Percentiles rank a stretch among this genome's conserved stretches.
Evolutionary conservation across 2,329 filamentous ascomycete genomes (phyloP).

Genomic region (Lachnellula suecica): DNA sequence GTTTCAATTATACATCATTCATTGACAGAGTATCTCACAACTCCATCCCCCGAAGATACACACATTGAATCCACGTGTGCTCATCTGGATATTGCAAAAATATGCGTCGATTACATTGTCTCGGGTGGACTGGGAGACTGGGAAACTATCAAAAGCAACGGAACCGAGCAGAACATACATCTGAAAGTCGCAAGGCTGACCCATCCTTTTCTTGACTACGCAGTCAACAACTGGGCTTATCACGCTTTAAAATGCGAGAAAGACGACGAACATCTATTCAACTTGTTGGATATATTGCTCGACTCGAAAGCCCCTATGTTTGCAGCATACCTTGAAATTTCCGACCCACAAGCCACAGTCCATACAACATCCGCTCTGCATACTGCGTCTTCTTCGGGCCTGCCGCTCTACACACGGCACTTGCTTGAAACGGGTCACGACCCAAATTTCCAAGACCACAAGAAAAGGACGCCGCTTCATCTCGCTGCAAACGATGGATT

Average conservation of each 20-base stretch:
- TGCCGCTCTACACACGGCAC: conserved; percentile 9
- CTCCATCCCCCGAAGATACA: conserved; percentile 5
- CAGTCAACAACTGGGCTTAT: conserved; percentile 1
- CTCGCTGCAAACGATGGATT: conserved; percentile 18
- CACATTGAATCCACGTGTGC: not conserved
- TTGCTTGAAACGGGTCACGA: conserved; percentile 10
- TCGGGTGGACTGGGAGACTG: not conserved
- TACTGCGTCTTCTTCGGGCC: conserved; percentile 9
- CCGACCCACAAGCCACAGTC: not conserved
- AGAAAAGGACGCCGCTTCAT: conserved; percentile 23
- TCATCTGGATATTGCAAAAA: not conserved
- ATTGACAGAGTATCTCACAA: conserved; percentile 43
- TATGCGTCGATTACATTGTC: not conserved
- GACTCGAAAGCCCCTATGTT: not conserved
- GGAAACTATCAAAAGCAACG: not conserved
- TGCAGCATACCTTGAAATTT: not conserved
- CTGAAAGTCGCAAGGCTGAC: not conserved
- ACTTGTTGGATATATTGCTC: not conserved
- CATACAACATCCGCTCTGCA: conserved; percentile 7
- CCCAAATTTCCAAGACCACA: conserved; percentile 9
- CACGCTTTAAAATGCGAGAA: conserved; percentile 2
- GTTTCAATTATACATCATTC: conserved; percentile 46
- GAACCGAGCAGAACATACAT: not conserved
- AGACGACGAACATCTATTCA: not conserved
- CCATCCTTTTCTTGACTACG: conserved; percentile 12